Conservation (phyloP, 352 stramenopile species). For the Globisporangium uncinulatum region DNA sequence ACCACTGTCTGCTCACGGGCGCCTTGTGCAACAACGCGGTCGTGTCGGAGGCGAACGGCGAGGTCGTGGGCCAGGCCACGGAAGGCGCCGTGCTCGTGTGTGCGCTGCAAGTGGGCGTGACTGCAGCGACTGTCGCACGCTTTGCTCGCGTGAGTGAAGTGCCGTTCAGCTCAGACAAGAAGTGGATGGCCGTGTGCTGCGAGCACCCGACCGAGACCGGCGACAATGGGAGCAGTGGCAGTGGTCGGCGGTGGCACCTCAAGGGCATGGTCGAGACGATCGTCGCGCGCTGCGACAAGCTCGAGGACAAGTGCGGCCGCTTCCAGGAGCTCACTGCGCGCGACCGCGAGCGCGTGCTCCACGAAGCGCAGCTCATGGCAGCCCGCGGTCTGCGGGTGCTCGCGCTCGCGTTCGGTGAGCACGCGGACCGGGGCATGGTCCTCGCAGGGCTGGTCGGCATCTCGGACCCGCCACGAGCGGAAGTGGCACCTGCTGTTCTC, state of each 20-base stretch:
- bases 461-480: conserved; percentile 96
- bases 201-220: conserved; percentile 17
- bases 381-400: conserved; percentile 93
- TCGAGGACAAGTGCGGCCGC: conserved; percentile 68
- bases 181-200: conserved; percentile 94
- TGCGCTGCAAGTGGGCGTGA: conserved; percentile 62
- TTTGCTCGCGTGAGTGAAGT: conserved; percentile 87
- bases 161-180: conserved; percentile 95
- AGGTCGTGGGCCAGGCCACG: conserved; percentile 79
- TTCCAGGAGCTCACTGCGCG: conserved; percentile 52
- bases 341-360: conserved; percentile 61
- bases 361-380: conserved; percentile 63
- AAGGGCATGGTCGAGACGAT: conserved; percentile 85
- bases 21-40: conserved; percentile 77
- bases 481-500: conserved; percentile 96
- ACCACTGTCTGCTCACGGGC: conserved; percentile 65
- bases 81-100: conserved; percentile 70
- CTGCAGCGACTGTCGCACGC: conserved; percentile 25
- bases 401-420: conserved; percentile 85
- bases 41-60: conserved; percentile 37
- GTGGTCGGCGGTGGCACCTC: conserved; percentile 50
- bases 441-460: conserved; percentile 94
- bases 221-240: no score
- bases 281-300: conserved; percentile 62
- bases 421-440: conserved; percentile 79